Base-by-base conservation (phyloP, 352 stramenopile species). In the Globisporangium viniferum region DNA sequence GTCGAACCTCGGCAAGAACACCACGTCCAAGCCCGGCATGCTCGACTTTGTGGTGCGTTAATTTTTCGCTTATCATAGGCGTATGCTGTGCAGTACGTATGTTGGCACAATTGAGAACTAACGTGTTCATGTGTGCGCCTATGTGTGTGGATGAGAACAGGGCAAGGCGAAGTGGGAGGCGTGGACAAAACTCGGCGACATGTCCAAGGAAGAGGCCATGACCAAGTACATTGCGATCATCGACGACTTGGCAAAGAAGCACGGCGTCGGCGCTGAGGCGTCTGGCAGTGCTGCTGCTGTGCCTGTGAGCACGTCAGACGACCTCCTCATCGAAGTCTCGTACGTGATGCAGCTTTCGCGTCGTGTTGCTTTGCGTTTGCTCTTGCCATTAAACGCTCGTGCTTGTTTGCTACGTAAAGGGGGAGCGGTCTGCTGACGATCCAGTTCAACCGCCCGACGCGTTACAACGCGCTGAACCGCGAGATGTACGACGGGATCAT, bases 381-480 rank as follows among this genome's bases (percentile, higher is more conserved):
- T 0, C 24, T 24, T 24, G 24, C 24, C 24, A 24, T 24, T 24
- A 24, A 24, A 24, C 24, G 24, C 24, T 24, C 24, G 24, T 24
- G 24, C 24, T 24, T 24, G 24, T 24, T 24, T 24, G 24, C 24
- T 24, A 24, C 24, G 24, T 24, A 24, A 24, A 24, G 24, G 18
- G 80, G 84, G 9, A 48, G 64, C 5, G 84, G 88, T 0, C 67
- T 98, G 70, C 57, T 94, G 22, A 89, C 88, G 49, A 81, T 96
- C 49, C 76, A 90, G 67, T 66, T 98, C 39, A 92, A 95, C 56
- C 87, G 88, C 10, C 80, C 88, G 8, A 77, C 62, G n/a, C 87
- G 89, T 54, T 90, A 94, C 69, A 98, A 98, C 68, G 91, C 93
- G 22, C 82, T 98, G 54, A 93, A 90, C 57, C 77, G 88, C 48